phyloP scores from a whole-genome alignment of 257 asterid species.

The Thymus mandschuricus region DNA sequence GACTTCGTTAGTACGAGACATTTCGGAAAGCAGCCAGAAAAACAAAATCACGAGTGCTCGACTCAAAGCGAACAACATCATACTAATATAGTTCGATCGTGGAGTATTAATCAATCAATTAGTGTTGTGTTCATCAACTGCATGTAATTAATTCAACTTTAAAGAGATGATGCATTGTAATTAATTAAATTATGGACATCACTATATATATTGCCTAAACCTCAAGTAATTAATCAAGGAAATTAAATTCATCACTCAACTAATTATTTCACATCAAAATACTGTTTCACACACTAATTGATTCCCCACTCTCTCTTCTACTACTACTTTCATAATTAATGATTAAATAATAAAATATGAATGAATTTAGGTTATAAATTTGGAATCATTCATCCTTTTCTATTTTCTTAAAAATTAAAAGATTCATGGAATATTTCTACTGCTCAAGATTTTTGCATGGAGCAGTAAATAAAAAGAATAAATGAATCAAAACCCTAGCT shows the following conservation, averaged over 20 bases:
- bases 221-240: constrained; percentile 24
- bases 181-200: constrained; percentile 4
- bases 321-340: constrained; percentile 15
- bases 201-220: constrained; percentile 29
- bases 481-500: background rate
- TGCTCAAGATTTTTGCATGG: background rate
- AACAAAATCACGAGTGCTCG: background rate
- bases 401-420: background rate
- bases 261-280: constrained; percentile 29
- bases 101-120: constrained; percentile 19
- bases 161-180: background rate
- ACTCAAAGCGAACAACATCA: constrained; percentile 23
- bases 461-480: background rate
- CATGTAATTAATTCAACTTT: background rate
- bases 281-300: constrained; percentile 29
- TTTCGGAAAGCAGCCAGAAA: too few relatives aligned
- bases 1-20: too few relatives aligned
- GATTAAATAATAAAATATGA: constrained; percentile 36
- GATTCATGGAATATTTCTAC: background rate
- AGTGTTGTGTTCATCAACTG: background rate
- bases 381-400: constrained; percentile 32
- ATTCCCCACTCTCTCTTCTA: constrained; percentile 35
- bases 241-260: constrained; percentile 9
- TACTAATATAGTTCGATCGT: background rate
- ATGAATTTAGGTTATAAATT: constrained; percentile 35